A percentile compares a stretch with the other conserved stretches of the same genome.
These are phyloP conservation scores for Torulaspora globosa DNA, from an alignment of 1,139 yeast genomes.

Conservation along the genomic window DNA sequence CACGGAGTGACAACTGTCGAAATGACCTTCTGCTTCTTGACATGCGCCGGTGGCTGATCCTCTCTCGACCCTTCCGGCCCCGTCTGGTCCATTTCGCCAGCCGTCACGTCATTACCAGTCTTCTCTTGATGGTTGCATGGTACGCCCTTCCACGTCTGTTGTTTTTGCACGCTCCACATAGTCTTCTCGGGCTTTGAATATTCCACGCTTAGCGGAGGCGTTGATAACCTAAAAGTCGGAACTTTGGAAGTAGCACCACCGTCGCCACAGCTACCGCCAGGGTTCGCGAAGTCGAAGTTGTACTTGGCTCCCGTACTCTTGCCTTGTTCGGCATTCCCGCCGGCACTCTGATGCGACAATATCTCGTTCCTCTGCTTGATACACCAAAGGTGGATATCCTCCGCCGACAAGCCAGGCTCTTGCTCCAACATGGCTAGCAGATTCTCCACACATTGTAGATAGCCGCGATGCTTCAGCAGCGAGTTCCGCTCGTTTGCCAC, in stretches of 20 bases:
- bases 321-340: neutral
- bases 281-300: conserved; percentile 13
- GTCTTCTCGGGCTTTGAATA: conserved; percentile 13
- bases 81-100: neutral
- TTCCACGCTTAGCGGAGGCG: conserved; percentile 18
- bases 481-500: conserved; percentile 32
- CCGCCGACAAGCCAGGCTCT: conserved; percentile 11
- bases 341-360: conserved; percentile 8
- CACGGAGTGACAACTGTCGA: neutral
- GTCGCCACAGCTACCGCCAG: neutral
- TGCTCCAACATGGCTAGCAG: conserved; percentile 17
- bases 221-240: conserved; percentile 14
- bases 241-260: conserved; percentile 1
- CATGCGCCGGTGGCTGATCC: neutral
- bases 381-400: conserved; percentile 26
- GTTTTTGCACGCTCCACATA: conserved; percentile 9
- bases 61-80: neutral
- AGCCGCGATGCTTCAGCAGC: conserved; percentile 29
- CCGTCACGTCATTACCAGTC: neutral
- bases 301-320: conserved; percentile 5
- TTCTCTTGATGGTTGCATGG: neutral
- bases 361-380: conserved; percentile 20
- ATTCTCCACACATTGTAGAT: conserved; percentile 29
- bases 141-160: conserved; percentile 8
- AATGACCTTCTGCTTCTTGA: conserved; percentile 6